These are phyloP conservation scores for Solidago caesia DNA, from an alignment of 129 eudicot species.

Conservation along the genomic window DNA sequence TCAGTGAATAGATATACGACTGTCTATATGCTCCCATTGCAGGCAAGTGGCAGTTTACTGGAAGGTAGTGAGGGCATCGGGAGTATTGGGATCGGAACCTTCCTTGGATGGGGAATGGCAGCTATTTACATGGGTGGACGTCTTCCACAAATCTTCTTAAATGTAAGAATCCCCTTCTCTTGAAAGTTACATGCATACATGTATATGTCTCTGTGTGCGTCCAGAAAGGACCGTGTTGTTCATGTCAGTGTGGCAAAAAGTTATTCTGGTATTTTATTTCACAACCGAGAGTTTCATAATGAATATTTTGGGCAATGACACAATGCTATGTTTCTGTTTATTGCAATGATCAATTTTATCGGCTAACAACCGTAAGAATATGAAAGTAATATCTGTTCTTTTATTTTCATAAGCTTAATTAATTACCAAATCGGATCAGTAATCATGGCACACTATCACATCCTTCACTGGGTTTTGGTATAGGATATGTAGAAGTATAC, in stretches of 20 bases:
- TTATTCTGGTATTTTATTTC: background rate
- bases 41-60: slow-evolving; percentile 41
- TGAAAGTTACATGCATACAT: background rate
- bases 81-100: slow-evolving; percentile 49
- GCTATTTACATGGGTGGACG: slow-evolving; percentile 86
- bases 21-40: slow-evolving; percentile 19
- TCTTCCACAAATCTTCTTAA: slow-evolving; percentile 69
- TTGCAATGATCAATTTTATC: background rate
- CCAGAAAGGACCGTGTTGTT: background rate
- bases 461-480: background rate
- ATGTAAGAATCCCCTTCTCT: slow-evolving; percentile 40
- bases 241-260: background rate
- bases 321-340: background rate
- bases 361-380: background rate
- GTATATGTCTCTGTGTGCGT: background rate
- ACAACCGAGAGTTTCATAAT: background rate
- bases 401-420: background rate
- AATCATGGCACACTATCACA: background rate
- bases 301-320: background rate
- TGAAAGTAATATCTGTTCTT: background rate
- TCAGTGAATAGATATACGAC: background rate
- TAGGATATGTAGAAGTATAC: background rate
- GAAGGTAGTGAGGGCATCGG: slow-evolving; percentile 28
- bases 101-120: slow-evolving; percentile 92
- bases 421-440: background rate